Base-by-base conservation (phyloP, 306 rosid genomes). In the Elaeagnus macrophylla region DNA sequence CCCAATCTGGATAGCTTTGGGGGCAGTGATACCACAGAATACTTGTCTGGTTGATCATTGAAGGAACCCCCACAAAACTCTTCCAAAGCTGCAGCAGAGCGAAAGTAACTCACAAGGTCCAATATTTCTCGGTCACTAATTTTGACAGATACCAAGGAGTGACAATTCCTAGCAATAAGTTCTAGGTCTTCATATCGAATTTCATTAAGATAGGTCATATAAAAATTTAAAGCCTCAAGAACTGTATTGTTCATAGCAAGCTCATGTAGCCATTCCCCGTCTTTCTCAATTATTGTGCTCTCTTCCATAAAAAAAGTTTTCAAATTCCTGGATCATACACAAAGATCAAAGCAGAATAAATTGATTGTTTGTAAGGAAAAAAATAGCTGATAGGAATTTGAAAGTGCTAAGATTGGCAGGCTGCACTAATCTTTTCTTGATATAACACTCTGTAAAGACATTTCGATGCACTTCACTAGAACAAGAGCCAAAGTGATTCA, bases 61-160 rank as follows among this genome's bases (percentile, higher is more conserved):
- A 84, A 84, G 67, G 76, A 75, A 49, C 94, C 99, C 32, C 99
- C 99, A 64, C 95, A 82, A 73, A 91, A 87, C 57, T 87, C 99
- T 67, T 87, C 95, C 10, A 91, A 62, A 45, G 81, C 45, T 41
- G 76, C 39, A 5, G 96, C 99, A 59, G 67, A 32, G 32, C 74
- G 75, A 70, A 91, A 91, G 85, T 87, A 91, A 47, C 59, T 76
- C 44, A 69, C 77, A 6, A 91, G 79, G 15, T 77, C 61, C 72
- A 84, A 56, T 73, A 91, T 73, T 75, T 87, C 96, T 39, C 84
- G 72, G 42, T 91, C 95, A 46, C 81, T 80, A 15, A 84, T 77
- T 66, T 91, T 91, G 75, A 91, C 77, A 6, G 99, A 80, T 51
- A 56, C 53, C 48, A 91, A 72, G 72, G 83, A 82, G 56, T 71